Conservation (phyloP, 352 stramenopile species). For the Halophytophthora polymorphica region DNA sequence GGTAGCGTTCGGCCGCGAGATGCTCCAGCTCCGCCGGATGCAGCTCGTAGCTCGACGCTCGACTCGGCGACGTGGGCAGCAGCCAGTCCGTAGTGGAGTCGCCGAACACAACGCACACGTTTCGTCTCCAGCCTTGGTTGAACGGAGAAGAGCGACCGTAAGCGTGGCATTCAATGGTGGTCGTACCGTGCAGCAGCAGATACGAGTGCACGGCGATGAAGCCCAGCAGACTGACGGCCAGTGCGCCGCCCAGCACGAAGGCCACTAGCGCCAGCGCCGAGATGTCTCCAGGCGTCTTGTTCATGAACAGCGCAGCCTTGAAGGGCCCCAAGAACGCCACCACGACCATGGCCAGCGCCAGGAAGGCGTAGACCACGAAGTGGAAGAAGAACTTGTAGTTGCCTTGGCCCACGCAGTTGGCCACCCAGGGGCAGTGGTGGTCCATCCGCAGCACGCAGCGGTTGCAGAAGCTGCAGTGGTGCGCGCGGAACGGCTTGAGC, state of each 20-base stretch:
- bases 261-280: conserved; percentile 55
- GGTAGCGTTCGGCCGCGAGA: conserved; percentile 38
- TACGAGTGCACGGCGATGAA: conserved; percentile 76
- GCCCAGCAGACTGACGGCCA: conserved; percentile 64
- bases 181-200: conserved; percentile 60
- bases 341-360: conserved; percentile 61
- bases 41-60: conserved; percentile 22
- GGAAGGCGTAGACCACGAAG: conserved; percentile 76
- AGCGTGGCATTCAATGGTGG: conserved; percentile 78
- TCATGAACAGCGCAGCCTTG: conserved; percentile 23
- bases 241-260: conserved; percentile 65
- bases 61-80: conserved; percentile 34
- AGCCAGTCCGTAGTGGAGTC: conserved; percentile 52
- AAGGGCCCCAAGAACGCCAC: conserved; percentile 55
- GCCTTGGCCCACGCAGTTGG: conserved; percentile 75
- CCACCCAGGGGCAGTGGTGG: conserved; percentile 97
- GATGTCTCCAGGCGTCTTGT: conserved; percentile 22
- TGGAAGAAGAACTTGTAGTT: conserved; percentile 90
- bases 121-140: conserved; percentile 61
- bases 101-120: conserved; percentile 54
- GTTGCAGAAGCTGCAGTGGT: conserved; percentile 87
- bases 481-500: conserved; percentile 71
- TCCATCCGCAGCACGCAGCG: conserved; percentile 89
- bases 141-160: conserved; percentile 66
- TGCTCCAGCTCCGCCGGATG: conserved; percentile 48